These are phyloP conservation scores for Hermanozyma aechmeae DNA, from an alignment of 805 yeast genomes.

Conservation along the genomic window DNA sequence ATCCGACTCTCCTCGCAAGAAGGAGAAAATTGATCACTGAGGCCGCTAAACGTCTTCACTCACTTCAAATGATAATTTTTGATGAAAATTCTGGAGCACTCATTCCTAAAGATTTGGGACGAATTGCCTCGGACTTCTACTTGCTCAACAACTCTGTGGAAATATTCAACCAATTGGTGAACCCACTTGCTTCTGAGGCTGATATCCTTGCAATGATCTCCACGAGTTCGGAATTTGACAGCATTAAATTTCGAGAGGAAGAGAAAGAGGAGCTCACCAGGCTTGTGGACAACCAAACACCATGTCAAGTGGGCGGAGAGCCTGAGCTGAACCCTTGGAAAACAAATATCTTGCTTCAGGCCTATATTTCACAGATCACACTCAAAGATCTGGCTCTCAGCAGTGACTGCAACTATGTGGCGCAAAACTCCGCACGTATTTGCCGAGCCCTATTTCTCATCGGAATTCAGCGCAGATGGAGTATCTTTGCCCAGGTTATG, in stretches of 20 bases:
- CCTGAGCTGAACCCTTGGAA: constrained; percentile 73
- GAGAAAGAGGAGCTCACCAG: constrained; percentile 66
- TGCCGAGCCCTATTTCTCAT: constrained; percentile 83
- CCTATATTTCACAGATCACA: constrained; percentile 69
- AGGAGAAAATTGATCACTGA: constrained; percentile 66
- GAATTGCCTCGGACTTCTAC: constrained; percentile 92
- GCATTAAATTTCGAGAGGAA: constrained; percentile 80
- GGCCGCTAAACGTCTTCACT: constrained; percentile 79
- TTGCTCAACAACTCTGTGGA: constrained; percentile 79
- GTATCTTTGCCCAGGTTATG: constrained; percentile 63
- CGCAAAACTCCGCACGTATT: constrained; percentile 91
- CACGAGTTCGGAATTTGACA: constrained; percentile 90
- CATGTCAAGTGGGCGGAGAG: constrained; percentile 78
- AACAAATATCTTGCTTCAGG: constrained; percentile 78
- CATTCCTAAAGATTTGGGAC: constrained; percentile 80
- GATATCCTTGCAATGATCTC: constrained; percentile 82
- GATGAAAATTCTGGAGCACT: constrained; percentile 79
- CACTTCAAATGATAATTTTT: constrained; percentile 85
- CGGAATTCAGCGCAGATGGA: constrained; percentile 90
- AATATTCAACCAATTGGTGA: constrained; percentile 76
- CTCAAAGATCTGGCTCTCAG: constrained; percentile 73
- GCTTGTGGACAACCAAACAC: constrained; percentile 49
- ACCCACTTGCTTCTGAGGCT: constrained; percentile 83
- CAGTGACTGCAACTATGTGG: constrained; percentile 87
- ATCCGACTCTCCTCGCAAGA: constrained; percentile 66